A percentile compares a stretch with the other conserved stretches of the same genome.
Conservation (phyloP, 768 basidiomycete genomes). For the Auricularia heimuer region DNA sequence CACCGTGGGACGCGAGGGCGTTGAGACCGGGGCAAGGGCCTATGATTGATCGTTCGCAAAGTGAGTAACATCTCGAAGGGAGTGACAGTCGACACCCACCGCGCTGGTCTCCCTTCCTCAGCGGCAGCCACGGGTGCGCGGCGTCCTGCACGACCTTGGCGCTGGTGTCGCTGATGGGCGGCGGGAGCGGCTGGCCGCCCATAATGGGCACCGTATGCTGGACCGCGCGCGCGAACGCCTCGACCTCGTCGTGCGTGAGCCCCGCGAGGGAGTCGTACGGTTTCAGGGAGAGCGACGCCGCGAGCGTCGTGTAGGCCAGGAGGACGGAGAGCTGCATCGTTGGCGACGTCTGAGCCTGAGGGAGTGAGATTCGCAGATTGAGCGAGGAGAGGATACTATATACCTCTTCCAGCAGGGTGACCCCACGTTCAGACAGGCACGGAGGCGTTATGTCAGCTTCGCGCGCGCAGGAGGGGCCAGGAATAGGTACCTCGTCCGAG, state of each 20-base stretch:
- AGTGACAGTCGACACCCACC: background rate
- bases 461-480: too few relatives aligned
- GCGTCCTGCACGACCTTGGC: conserved; percentile 6
- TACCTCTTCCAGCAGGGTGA: too few relatives aligned
- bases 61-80: background rate
- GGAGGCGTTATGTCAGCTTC: too few relatives aligned
- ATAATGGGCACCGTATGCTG: background rate
- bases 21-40: conserved; percentile 9
- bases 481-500: too few relatives aligned
- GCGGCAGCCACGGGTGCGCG: conserved; percentile 2
- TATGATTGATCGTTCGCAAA: background rate
- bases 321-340: too few relatives aligned
- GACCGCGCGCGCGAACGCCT: background rate
- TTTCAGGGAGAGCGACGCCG: background rate
- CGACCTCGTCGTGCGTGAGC: conserved; percentile 1
- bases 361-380: too few relatives aligned
- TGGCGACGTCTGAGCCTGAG: too few relatives aligned
- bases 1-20: conserved; percentile 6
- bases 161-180: background rate
- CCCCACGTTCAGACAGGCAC: too few relatives aligned
- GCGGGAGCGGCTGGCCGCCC: background rate
- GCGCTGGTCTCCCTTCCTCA: background rate
- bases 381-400: too few relatives aligned
- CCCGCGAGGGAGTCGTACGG: conserved; percentile 7
- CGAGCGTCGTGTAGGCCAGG: too few relatives aligned